Evolutionary conservation across 305 asterid species (phyloP), one percentile per base, ranked within the genome.

Genomic region (Fraxinus baroniana): DNA sequence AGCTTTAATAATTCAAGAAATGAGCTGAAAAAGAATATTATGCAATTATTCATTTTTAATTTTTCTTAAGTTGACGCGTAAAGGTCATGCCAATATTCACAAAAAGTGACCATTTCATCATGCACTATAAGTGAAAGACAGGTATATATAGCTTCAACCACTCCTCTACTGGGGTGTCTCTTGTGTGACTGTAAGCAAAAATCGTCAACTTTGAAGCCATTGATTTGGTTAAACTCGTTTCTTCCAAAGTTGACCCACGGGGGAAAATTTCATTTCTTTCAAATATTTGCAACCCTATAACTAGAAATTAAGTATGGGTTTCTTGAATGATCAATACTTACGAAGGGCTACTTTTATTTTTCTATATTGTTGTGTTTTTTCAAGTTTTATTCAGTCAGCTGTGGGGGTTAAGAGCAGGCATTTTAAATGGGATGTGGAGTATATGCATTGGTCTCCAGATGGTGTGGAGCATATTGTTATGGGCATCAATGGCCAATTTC

Each of bases 401-500:
- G 62, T 73, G 1, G 49, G 66, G 75, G 80, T 80, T 10, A 90
- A 89, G 64, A 85, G 71, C 0, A 85, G 91, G 84, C 92, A 92
- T 76, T 86, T 85, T 78, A 90, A 86, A 86, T 94, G 97, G 97
- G 87, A 77, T 13, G 97, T 93, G 52, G 91, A 85, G 55, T 91
- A 90, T 77, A 81, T 70, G 88, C 89, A 87, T 15, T 88, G 97
- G 95, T 85, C 91, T 30, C 97, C 98, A 3, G 98, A 93, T 78
- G 93, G 97, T 1, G 13, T 62, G 4, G 95, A 94, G 76, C 83
- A 89, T 15, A 84, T 89, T 10, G 95, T 90, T 7, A 84, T 94
- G 80, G 85, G 89, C 8, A 93, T 94, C 78, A 94, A 94, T 24
- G 97, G 97, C 62, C 92, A 86, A 80, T 93, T 91, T 74, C 97